Conservation (phyloP, 305 asterid genomes). For the Ajuga reptans region DNA sequence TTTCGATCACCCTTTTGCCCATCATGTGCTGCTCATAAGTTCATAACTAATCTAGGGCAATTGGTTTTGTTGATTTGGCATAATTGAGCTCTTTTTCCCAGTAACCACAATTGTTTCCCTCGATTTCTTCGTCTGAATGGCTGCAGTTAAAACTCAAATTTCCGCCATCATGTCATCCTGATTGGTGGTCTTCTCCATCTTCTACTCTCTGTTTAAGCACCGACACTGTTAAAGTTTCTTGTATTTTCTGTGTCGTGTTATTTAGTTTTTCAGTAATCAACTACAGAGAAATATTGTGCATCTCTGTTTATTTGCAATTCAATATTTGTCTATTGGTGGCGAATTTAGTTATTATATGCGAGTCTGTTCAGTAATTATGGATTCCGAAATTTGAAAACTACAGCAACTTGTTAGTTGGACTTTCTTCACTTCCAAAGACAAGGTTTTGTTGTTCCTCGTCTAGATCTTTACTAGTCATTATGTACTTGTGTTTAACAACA, state of each 20-base stretch:
- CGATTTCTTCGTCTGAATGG: too few species aligned
- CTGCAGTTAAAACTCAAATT: not conserved
- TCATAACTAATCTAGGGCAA: not conserved
- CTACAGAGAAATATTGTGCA: not conserved
- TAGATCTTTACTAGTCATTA: not conserved
- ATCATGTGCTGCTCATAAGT: not conserved
- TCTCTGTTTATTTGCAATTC: not conserved
- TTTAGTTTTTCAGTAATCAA: not conserved
- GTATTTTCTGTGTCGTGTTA: not conserved
- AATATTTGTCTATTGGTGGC: not conserved
- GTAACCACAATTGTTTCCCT: not conserved
- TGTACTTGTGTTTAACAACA: not conserved
- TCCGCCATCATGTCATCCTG: not conserved
- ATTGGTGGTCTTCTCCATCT: not conserved
- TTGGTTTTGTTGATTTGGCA: not conserved
- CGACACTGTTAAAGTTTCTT: not conserved
- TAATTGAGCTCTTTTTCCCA: not conserved
- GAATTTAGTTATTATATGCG: not conserved
- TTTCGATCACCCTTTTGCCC: not conserved
- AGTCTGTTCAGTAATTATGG: not conserved
- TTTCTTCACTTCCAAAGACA: not conserved
- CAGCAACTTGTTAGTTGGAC: not conserved
- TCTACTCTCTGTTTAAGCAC: not conserved
- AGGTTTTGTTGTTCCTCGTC: not conserved
- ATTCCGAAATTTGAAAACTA: not conserved